phyloP scores from a whole-genome alignment of 495 filamentous ascomycete species.

The Aspergillus campestris region DNA sequence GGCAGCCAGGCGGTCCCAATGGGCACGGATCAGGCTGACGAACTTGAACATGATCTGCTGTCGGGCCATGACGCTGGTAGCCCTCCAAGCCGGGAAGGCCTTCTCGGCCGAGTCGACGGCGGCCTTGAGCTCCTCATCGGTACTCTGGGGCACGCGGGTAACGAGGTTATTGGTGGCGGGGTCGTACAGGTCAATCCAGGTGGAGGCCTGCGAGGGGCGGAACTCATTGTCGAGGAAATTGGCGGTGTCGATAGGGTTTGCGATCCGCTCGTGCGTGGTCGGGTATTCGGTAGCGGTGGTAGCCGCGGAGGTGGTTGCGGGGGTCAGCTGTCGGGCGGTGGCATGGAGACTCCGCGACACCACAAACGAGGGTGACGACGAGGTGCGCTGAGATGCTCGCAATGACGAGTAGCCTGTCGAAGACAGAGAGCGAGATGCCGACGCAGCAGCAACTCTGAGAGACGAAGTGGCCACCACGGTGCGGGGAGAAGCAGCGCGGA shows the following conservation, averaged over 20 bases:
- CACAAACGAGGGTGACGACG: constrained; percentile 15
- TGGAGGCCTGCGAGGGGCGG: constrained; percentile 59
- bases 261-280: constrained; percentile 72
- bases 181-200: constrained; percentile 90
- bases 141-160: constrained; percentile 94
- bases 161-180: constrained; percentile 97
- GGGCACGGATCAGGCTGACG: constrained; percentile 75
- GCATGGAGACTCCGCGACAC: constrained; percentile 44
- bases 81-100: constrained; percentile 83
- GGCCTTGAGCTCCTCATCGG: constrained; percentile 78
- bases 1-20: constrained; percentile 93
- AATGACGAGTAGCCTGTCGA: constrained; percentile 13
- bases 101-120: constrained; percentile 81
- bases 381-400: constrained; percentile 11
- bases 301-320: constrained; percentile 46
- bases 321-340: constrained; percentile 49
- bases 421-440: constrained; percentile 20
- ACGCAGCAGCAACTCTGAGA: constrained; percentile 17
- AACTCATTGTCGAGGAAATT: constrained; percentile 94
- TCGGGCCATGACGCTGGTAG: constrained; percentile 71
- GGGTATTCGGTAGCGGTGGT: constrained; percentile 65
- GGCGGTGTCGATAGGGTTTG: constrained; percentile 66
- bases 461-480: constrained; percentile 20
- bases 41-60: constrained; percentile 99
- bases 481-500: constrained; percentile 37